Conservation (phyloP, 2,329 filamentous ascomycete species). For the Ophiocordyceps camponoti-saundersi region DNA sequence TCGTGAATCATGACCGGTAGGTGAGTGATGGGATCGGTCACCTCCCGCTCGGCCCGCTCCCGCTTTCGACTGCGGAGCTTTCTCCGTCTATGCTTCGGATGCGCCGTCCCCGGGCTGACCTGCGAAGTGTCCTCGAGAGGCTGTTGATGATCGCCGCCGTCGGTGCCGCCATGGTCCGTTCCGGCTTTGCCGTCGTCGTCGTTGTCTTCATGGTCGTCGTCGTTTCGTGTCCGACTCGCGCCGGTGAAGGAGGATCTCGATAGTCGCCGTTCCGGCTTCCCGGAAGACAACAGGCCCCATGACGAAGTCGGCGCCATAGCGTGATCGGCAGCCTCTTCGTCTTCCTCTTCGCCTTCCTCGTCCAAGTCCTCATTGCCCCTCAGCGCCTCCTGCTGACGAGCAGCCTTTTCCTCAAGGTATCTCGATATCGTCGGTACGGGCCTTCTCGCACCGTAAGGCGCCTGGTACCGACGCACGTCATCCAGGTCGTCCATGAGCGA, state of each 20-base stretch:
- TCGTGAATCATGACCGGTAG: conserved; percentile 52
- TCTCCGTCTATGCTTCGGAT: conserved; percentile 30
- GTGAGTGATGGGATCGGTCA: conserved; percentile 59
- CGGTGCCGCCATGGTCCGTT: conserved; percentile 3
- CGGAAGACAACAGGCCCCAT: not conserved
- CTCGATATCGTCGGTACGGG: conserved; percentile 31
- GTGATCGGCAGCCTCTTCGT: not conserved
- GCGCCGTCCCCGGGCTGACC: conserved; percentile 16
- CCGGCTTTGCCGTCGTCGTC: not conserved
- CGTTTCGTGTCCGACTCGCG: not conserved
- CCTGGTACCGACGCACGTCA: conserved; percentile 18
- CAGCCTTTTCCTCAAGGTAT: conserved; percentile 27
- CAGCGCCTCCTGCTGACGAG: conserved; percentile 22
- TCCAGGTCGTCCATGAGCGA: conserved; percentile 15
- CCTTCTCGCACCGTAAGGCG: conserved; percentile 23
- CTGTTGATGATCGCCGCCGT: not conserved
- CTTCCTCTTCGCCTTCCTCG: conserved; percentile 4
- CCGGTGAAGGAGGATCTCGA: not conserved
- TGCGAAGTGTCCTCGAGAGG: conserved; percentile 17
- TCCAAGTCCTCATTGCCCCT: conserved; percentile 10
- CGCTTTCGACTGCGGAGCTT: conserved; percentile 26
- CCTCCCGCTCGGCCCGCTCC: conserved; percentile 36
- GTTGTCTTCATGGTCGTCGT: not conserved
- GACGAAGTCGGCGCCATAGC: not conserved
- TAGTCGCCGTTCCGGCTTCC: not conserved